These are phyloP conservation scores for Paratinospora sagittata DNA, from an alignment of 164 flowering plant genomes.

Conservation along the genomic window DNA sequence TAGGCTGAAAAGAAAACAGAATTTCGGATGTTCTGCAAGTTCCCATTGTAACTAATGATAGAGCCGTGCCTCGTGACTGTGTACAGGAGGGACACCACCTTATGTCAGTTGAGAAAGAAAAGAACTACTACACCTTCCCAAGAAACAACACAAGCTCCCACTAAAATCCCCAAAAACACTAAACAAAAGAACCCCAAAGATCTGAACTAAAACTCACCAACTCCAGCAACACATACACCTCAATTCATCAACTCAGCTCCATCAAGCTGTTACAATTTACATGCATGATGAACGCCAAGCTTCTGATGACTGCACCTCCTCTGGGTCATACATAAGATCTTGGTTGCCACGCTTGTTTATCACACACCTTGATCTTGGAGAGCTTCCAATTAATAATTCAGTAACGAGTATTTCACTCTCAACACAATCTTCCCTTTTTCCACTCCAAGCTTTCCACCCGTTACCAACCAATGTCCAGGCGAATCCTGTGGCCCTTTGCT, in stretches of 20 bases:
- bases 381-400: constrained; percentile 46
- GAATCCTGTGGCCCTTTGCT: constrained; percentile 63
- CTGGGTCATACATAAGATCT: not conserved
- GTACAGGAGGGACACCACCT: not conserved
- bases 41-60: not conserved
- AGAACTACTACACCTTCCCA: not conserved
- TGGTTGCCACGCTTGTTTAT: not conserved
- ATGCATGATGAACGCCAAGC: constrained; percentile 23
- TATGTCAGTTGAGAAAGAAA: not conserved
- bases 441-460: constrained; percentile 83
- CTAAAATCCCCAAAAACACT: not conserved
- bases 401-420: constrained; percentile 72
- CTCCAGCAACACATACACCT: not conserved
- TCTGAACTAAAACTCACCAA: constrained; percentile 5
- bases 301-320: not conserved
- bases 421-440: constrained; percentile 72
- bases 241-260: constrained; percentile 13
- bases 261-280: constrained; percentile 12
- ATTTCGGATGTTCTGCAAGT: not conserved
- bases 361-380: constrained; percentile 8
- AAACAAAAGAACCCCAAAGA: not conserved
- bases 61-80: not conserved
- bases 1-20: not conserved
- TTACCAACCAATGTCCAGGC: constrained; percentile 92
- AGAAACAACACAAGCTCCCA: not conserved